These are phyloP conservation scores for Globisporangium solare DNA, from an alignment of 352 stramenopile genomes.

Conservation along the genomic window DNA sequence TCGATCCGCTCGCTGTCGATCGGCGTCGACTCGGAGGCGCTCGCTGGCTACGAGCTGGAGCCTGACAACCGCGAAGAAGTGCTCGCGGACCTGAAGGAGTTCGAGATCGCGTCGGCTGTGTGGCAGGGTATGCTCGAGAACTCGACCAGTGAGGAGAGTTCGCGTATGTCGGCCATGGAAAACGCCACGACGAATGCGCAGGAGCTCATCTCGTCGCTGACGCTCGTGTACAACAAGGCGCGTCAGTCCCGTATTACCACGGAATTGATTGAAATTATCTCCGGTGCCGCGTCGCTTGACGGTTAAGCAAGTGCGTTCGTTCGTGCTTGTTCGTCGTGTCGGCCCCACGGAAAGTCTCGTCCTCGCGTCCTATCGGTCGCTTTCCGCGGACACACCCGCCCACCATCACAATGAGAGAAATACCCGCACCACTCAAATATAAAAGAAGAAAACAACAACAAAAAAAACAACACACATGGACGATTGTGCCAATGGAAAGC, in stretches of 20 bases:
- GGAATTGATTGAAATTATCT: constrained; percentile 98
- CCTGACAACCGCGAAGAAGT: constrained; percentile 97
- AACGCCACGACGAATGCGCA: constrained; percentile 98
- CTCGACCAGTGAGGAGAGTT: constrained; percentile 96
- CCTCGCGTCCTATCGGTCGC: too few species aligned
- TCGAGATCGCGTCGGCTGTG: constrained; percentile 80
- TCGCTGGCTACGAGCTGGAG: constrained; percentile 96
- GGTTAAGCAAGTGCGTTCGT: constrained; percentile 34
- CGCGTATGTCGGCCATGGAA: constrained; percentile 99
- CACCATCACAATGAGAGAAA: neutral
- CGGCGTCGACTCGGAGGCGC: constrained; percentile 53
- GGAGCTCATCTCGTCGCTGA: constrained; percentile 95
- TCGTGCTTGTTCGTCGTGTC: neutral
- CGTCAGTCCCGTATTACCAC: constrained; percentile 95
- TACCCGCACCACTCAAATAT: neutral
- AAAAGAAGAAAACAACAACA: neutral
- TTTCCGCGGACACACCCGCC: too few species aligned
- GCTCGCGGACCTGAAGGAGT: constrained; percentile 97
- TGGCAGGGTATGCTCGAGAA: constrained; percentile 98
- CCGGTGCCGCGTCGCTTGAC: constrained; percentile 95
- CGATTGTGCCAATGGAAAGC: too few species aligned
- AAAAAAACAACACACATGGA: constrained; percentile 2
- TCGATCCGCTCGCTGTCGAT: constrained; percentile 81
- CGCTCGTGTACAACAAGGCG: constrained; percentile 90
- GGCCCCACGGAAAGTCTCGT: neutral